phyloP scores from a whole-genome alignment of 2,329 filamentous ascomycete species.

The Hirsutella minnesotensis region DNA sequence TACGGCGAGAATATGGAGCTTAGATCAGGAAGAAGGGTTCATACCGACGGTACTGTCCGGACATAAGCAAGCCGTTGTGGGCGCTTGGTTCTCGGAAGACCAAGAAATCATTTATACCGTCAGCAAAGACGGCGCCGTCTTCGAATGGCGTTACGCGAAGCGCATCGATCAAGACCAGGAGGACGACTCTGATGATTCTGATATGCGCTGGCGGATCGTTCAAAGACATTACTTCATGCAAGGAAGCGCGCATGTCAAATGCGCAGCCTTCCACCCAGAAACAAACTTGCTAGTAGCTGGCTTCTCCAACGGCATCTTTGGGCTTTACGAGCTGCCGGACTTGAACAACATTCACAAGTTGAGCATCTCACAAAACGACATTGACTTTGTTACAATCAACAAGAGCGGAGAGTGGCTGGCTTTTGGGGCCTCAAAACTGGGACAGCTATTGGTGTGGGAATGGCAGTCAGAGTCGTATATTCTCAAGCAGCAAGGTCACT shows the following conservation, averaged over 20 bases:
- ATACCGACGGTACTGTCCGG: conserved; percentile 80
- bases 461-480: conserved; percentile 99
- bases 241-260: conserved; percentile 73
- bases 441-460: conserved; percentile 96
- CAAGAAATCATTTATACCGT: conserved; percentile 95
- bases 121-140: conserved; percentile 94
- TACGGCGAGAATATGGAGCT: conserved; percentile 89
- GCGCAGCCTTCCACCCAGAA: conserved; percentile 76
- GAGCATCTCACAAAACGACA: conserved; percentile 93
- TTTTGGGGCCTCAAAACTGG: conserved; percentile 88
- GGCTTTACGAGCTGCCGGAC: conserved; percentile 87
- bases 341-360: conserved; percentile 89
- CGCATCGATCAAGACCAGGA: conserved; percentile 42
- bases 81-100: conserved; percentile 93
- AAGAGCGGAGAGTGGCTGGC: conserved; percentile 93
- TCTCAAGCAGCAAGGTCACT: conserved; percentile 93
- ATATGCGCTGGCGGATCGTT: conserved; percentile 83
- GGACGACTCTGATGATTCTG: conserved; percentile 45
- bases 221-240: conserved; percentile 91
- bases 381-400: conserved; percentile 91
- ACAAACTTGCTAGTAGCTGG: conserved; percentile 92
- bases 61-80: conserved; percentile 79
- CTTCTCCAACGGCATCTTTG: conserved; percentile 90
- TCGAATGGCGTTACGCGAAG: conserved; percentile 78
- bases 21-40: conserved; percentile 78